phyloP scores from a whole-genome alignment of 805 yeast species.

The Sugiyamaella americana region DNA sequence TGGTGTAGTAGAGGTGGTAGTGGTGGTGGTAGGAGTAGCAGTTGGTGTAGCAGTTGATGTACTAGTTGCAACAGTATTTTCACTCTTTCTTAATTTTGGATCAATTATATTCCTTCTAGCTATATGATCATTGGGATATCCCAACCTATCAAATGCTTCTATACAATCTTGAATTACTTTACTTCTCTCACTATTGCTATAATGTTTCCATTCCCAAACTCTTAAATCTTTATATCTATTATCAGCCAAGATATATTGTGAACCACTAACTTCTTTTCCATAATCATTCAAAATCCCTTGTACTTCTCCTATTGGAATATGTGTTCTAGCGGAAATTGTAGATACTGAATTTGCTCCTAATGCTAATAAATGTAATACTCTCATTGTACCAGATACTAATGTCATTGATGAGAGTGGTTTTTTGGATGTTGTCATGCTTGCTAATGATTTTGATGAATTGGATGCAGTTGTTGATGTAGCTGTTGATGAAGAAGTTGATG shows the following conservation, averaged over 20 bases:
- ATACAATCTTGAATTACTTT: constrained; percentile 27
- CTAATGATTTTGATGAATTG: neutral
- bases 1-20: neutral
- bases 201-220: constrained; percentile 35
- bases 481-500: constrained; percentile 3
- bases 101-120: constrained; percentile 27
- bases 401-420: constrained; percentile 22
- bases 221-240: constrained; percentile 28
- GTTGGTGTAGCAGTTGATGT: neutral
- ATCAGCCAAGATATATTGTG: constrained; percentile 25
- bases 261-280: constrained; percentile 25
- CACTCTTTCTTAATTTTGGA: constrained; percentile 8
- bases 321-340: constrained; percentile 30
- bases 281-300: constrained; percentile 29
- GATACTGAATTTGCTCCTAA: constrained; percentile 41
- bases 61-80: neutral
- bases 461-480: constrained; percentile 1
- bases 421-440: constrained; percentile 12
- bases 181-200: constrained; percentile 30
- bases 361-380: constrained; percentile 42
- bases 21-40: neutral
- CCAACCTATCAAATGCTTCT: constrained; percentile 28
- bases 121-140: constrained; percentile 25
- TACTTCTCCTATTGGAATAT: constrained; percentile 27
- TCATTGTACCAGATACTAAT: constrained; percentile 25